Base-by-base conservation (phyloP, 2,329 filamentous ascomycete species). In the Thielaviopsis musarum region DNA sequence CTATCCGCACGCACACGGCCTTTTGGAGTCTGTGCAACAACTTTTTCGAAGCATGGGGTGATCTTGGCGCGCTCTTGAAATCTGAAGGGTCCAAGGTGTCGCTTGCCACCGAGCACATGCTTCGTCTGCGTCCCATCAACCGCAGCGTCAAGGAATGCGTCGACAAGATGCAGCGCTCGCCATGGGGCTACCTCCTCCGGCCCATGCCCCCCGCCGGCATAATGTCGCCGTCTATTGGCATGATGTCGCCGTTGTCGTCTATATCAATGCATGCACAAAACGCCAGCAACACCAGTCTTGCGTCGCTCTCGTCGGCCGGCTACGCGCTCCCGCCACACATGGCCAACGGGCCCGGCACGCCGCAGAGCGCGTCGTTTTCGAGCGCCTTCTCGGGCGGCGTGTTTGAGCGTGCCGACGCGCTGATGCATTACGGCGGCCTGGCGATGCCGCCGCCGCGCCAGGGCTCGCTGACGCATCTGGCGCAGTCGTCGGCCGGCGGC, bases 81-180 rank as follows among this genome's bases (percentile, higher is more conserved):
- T 74, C 74, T 69, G 59, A 59, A 9, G 54, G 57, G n/a, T 77
- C 75, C 65, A 73, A 72, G 52, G 71, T 80, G 28, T 73, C 77
- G 52, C 69, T 84, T 7, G 77, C 80, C 2, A 73, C 78, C 26
- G 87, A 94, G 64, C 84, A 90, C 52, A 83, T 87, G 67, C 73
- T 79, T 26, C 79, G 87, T 58, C 79, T 96, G 65, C 82, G 85
- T 61, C 89, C 89, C 1, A 81, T 95, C 53, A 91, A 96, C 67
- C 84, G 83, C 65, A 83, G 82, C 61, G 84, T 93, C 67, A 90
- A 91, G 68, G 88, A 95, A 67, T 88, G 87, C 13, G 85, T 79
- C 61, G 80, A 82, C 59, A 74, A 85, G 54, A 93, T 95, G 64
- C 79, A 75, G 55, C 71, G 75, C 26, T 82, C 79, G 0, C 79